Base-by-base conservation (phyloP, 2,329 filamentous ascomycete genomes). In the Byssoonygena ceratinophila region DNA sequence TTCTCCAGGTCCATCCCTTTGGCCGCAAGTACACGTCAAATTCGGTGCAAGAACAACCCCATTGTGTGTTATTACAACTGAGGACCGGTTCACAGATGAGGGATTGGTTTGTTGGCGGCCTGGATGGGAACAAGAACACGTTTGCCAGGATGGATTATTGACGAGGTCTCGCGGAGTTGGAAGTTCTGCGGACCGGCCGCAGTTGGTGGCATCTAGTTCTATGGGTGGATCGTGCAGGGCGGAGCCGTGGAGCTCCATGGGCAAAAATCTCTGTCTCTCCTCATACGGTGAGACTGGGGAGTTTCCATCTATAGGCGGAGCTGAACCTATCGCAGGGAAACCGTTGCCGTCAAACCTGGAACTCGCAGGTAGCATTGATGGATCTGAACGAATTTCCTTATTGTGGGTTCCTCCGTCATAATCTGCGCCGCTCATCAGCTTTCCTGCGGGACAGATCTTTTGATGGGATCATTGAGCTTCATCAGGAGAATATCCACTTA, bases 31-130 rank as follows among this genome's bases (percentile, higher is more conserved):
- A 32, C 45, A 16, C 27, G 25, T 48, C 27, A 55, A 27, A 16
- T 52, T 52, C 11, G 53, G 44, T 9, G 44, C 39, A 18, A 55
- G 14, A 18, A 52, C 16, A 16, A 54, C 41, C 4, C 49, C 53
- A n/a, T 55, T 43, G 5, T 34, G 23, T 6, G 49, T 48, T 16
- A 44, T 52, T 34, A 34, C 40, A 14, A 16, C 40, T 11, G 16
- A 14, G 32, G 25, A 25, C 37, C 20, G 8, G 36, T 29, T 14
- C 16, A n/a, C 5, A 20, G 12, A 23, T n/a, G n/a, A n/a, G n/a
- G 45, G 16, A 4, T 2, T 4, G 9, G 46, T 20, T 6, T 3
- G 18, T 20, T 25, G 14, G n/a, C 20, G 1, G 9, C 20, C 16
- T 12, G 25, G 23, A 22, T 23, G 5, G 16, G 14, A 3, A 25